Evolutionary conservation across 306 rosid genomes (phyloP), one percentile per base, ranked within the genome.

Genomic region (Citrullus mucosospermus): DNA sequence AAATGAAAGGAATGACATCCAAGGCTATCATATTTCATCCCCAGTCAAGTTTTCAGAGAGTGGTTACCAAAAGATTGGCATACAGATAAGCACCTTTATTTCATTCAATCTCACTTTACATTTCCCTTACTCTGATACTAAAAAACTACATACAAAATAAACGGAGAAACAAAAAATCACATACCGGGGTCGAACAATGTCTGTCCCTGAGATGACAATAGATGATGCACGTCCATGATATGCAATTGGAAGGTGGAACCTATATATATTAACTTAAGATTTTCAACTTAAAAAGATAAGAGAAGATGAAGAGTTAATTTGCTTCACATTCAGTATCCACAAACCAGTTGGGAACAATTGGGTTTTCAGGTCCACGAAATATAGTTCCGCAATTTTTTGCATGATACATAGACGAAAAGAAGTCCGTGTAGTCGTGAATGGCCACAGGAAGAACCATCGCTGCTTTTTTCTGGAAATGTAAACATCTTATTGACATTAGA

Each of bases 161-260:
- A 70, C 41, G 41, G 34, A 7, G 18, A 75, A 75, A 36, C 48
- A 76, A 57, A 57, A 59, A 34, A 79, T 66, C 14, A 50, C 86
- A 76, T 43, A 92, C 97, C 97, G 90, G 51, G 99, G 99, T 74
- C 97, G 90, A 85, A 84, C 76, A 36, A 92, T 87, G 81, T 95
- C 90, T 6, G 97, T 91, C 78, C 97, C 97, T 1, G 97, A 92
- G 77, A 95, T 80, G 77, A 95, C 96, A 89, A 95, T 48, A n/a
- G 99, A 92, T 36, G 99, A 95, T 76, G 98, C 89, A 34, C 97
- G 85, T 73, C 99, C 99, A 86, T 95, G 99, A 85, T 95, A 95
- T 30, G 92, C 99, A 86, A 95, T 81, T 36, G 99, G 99, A 82
- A 95, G 83, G 84, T 83, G 97, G 84, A 86, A 95, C 98, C 98